phyloP scores from a whole-genome alignment of 495 filamentous ascomycete genomes.

The Hyphodiscus hymeniophilus region DNA sequence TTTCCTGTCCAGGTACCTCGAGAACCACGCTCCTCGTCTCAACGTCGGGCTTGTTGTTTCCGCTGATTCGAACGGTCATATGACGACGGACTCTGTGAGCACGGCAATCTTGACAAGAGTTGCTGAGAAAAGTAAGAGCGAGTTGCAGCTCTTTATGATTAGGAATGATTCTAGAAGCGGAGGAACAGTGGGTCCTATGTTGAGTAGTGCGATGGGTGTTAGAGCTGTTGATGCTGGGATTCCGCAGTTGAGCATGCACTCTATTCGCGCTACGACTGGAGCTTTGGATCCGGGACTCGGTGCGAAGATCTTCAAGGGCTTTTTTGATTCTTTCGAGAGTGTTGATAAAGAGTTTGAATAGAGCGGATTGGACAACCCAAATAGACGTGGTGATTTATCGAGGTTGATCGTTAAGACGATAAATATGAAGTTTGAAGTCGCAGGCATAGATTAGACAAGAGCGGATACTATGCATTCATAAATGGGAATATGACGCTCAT shows the following conservation, averaged over 20 bases:
- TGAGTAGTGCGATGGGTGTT: slow-evolving; percentile 72
- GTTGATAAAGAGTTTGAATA: slow-evolving; percentile 74
- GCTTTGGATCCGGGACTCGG: slow-evolving; percentile 82
- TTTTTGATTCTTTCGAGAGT: slow-evolving; percentile 80
- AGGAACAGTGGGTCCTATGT: slow-evolving; percentile 93
- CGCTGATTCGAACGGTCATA: slow-evolving; percentile 85
- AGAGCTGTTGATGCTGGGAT: slow-evolving; percentile 85
- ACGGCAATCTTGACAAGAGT: slow-evolving; percentile 67
- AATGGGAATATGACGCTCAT: too few species aligned
- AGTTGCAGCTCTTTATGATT: slow-evolving; percentile 88
- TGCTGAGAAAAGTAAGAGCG: slow-evolving; percentile 58
- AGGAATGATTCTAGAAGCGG: slow-evolving; percentile 82
- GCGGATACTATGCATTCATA: too few species aligned
- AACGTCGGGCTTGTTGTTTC: slow-evolving; percentile 82
- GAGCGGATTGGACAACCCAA: too few species aligned
- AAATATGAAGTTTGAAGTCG: too few species aligned
- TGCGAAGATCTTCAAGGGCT: slow-evolving; percentile 79
- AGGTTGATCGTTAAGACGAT: too few species aligned
- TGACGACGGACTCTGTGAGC: slow-evolving; percentile 81
- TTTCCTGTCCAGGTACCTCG: slow-evolving; percentile 71
- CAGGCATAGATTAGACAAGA: too few species aligned
- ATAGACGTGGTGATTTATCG: too few species aligned
- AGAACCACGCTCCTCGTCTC: slow-evolving; percentile 77
- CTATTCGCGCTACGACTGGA: slow-evolving; percentile 84
- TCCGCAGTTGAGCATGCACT: slow-evolving; percentile 91